Conservation (phyloP, 139 green algal species). For the Closterium sp. region DNA sequence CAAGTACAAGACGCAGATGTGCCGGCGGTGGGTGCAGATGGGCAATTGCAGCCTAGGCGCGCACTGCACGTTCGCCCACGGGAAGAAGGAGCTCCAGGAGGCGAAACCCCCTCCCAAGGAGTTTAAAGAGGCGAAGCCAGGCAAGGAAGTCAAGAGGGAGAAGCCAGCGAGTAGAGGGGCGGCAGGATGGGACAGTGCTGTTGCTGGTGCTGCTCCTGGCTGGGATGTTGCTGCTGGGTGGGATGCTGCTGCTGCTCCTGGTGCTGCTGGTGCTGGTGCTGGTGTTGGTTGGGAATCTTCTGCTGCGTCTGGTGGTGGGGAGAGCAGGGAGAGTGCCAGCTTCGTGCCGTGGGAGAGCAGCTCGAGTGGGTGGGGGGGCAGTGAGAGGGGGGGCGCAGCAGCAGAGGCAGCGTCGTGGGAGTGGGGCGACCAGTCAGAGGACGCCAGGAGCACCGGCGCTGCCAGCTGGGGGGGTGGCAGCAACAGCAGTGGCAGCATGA, state of each 20-base stretch:
- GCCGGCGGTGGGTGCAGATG: not conserved
- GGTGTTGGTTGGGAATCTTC: not conserved
- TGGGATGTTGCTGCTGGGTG: too few species aligned
- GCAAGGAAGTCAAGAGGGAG: too few species aligned
- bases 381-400: not conserved
- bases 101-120: not conserved
- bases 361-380: not conserved
- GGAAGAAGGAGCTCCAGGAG: constrained; percentile 5
- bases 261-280: not conserved
- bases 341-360: not conserved
- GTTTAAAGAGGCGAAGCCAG: too few species aligned
- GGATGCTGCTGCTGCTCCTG: not conserved
- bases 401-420: not conserved
- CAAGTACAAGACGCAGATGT: constrained; percentile 42
- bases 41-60: constrained; percentile 11
- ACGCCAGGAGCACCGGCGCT: not conserved
- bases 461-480: not conserved
- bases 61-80: constrained; percentile 38
- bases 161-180: too few species aligned
- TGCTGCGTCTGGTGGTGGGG: not conserved
- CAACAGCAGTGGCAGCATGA: not conserved
- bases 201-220: not conserved
- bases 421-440: not conserved
- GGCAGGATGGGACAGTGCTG: too few species aligned
- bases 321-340: not conserved